These are phyloP conservation scores for Colletotrichum sansevieriae DNA, from an alignment of 2,329 filamentous ascomycete genomes.

Conservation along the genomic window DNA sequence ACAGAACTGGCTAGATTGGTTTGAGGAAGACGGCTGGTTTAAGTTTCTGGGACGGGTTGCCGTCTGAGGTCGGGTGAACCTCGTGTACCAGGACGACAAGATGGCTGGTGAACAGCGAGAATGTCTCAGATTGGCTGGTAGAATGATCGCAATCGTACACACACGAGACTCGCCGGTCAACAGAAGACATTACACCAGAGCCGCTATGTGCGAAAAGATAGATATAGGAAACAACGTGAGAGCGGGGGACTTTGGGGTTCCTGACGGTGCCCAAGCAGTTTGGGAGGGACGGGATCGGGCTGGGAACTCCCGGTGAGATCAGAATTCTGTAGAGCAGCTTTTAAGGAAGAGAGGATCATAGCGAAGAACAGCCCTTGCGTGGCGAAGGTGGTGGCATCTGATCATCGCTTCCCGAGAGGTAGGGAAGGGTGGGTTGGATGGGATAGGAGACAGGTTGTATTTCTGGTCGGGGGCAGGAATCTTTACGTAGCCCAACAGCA, in stretches of 20 bases:
- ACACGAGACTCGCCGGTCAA: slow-evolving; percentile 9
- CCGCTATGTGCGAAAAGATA: not conserved
- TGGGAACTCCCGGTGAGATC: not conserved
- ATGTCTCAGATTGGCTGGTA: slow-evolving; percentile 27
- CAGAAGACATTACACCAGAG: slow-evolving; percentile 10
- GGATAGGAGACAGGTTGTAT: not conserved
- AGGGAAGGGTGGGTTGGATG: not conserved
- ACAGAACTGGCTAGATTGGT: not conserved
- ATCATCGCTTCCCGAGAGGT: not conserved
- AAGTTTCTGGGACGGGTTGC: not conserved
- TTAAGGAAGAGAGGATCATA: slow-evolving; percentile 14
- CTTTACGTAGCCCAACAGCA: not conserved
- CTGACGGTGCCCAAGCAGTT: slow-evolving; percentile 3
- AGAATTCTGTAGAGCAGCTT: not conserved
- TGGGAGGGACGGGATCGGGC: slow-evolving; percentile 26
- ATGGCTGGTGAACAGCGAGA: slow-evolving; percentile 12
- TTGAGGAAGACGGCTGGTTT: not conserved
- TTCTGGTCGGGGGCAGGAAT: not conserved
- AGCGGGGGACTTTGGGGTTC: not conserved
- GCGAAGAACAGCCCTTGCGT: not conserved
- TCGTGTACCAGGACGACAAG: slow-evolving; percentile 8
- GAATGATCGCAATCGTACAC: not conserved
- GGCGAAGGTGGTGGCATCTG: not conserved
- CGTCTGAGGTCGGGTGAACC: slow-evolving; percentile 10
- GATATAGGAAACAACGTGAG: not conserved